Evolutionary conservation across 352 stramenopile species (phyloP), one percentile per base, ranked within the genome.

Genomic region (Globisporangium echinulatum): DNA sequence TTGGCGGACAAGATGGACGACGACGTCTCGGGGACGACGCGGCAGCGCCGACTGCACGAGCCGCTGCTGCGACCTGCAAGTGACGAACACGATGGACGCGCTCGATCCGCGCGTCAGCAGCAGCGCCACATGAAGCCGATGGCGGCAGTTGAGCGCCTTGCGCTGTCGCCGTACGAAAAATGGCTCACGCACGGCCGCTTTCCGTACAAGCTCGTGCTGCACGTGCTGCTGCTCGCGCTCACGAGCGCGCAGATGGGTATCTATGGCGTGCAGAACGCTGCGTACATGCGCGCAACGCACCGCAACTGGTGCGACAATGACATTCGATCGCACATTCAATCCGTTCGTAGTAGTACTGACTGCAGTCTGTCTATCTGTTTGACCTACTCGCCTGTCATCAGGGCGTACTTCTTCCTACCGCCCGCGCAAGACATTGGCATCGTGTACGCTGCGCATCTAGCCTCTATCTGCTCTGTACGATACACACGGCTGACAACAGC

Each of bases 131-230:
- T 33, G 7, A 51, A 19, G 17, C 52, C 37, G 1, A 87, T 88
- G 79, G 72, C 66, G 3, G 58, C 64, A 15, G 61, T 84, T 39
- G 82, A 90, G 66, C 66, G 70, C 33, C 59, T 90, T 40, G 55
- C 86, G 67, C 72, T 95, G 13, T 92, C 86, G n/a, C 82, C 82
- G 17, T 90, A 79, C 72, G 84, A 92, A 58, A 94, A 92, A 52
- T 95, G 85, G 84, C 36, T 57, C 19, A 25, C 48, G 14, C 74
- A 92, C 64, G 66, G 80, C 14, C 80, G 82, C 51, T 89, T 97
- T 62, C 88, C 87, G 5, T 92, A 75, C 71, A 97, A 97, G 68
- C 64, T 95, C 63, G 58, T 67, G 61, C 72, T 94, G 59, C 87
- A 97, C 52, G 59, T 85, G 43, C 47, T 75, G n/a, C 78, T 97